Evolutionary conservation across 1,284 basidiomycete genomes (phyloP).

Genomic region (Cutaneotrichosporon cyanovorans): DNA sequence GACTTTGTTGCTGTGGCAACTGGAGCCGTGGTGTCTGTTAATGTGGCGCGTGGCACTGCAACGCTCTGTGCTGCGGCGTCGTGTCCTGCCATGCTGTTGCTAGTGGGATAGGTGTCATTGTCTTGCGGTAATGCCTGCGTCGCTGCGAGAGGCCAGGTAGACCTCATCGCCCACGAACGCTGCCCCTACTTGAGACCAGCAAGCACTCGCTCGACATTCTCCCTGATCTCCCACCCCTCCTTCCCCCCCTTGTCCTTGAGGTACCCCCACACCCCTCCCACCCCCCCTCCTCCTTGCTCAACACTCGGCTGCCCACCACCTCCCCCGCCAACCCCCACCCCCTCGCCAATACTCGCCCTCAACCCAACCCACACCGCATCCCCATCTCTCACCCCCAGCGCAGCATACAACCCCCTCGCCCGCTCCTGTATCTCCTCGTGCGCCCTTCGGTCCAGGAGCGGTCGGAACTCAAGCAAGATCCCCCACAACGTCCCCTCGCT

Average conservation of each 20-base stretch:
- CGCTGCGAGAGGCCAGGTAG: too few relatives aligned
- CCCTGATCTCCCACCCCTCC: constrained; percentile 16
- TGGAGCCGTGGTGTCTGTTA: too few relatives aligned
- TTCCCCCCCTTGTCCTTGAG: constrained; percentile 22
- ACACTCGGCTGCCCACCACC: too few relatives aligned
- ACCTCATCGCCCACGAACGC: too few relatives aligned
- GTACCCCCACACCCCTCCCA: constrained; percentile 26
- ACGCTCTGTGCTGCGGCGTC: too few relatives aligned
- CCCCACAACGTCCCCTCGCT: constrained; percentile 70
- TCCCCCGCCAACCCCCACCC: too few relatives aligned
- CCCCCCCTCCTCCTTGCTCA: too few relatives aligned
- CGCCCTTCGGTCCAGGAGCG: constrained; percentile 60
- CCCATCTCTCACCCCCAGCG: constrained; percentile 56
- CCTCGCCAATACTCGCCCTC: constrained; percentile 47
- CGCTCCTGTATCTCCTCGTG: constrained; percentile 65
- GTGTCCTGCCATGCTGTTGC: too few relatives aligned
- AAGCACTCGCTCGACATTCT: neutral
- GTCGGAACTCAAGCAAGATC: constrained; percentile 60
- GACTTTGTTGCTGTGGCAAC: too few relatives aligned
- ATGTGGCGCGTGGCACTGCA: too few relatives aligned
- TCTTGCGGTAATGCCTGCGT: too few relatives aligned
- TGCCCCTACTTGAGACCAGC: neutral
- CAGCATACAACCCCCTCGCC: constrained; percentile 59
- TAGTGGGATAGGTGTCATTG: too few relatives aligned
- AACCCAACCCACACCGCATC: constrained; percentile 78